Percentiles rank a stretch among this genome's conserved stretches.
These are phyloP conservation scores for Phytophthora colocasiae DNA, from an alignment of 352 stramenopile genomes.

Conservation along the genomic window DNA sequence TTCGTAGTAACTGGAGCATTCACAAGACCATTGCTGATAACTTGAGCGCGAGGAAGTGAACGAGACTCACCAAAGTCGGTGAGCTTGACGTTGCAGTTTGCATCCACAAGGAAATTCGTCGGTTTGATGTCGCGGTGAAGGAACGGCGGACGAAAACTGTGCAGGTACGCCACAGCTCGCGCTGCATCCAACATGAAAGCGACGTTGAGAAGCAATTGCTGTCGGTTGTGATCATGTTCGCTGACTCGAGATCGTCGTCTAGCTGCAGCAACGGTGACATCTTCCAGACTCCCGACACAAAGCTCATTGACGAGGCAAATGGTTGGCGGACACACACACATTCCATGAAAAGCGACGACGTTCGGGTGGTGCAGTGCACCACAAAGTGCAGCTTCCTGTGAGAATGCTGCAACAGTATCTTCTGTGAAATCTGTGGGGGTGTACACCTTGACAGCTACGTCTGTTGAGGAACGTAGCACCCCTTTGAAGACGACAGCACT, in stretches of 20 bases:
- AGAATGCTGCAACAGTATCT: conserved; percentile 62
- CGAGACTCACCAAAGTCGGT: conserved; percentile 81
- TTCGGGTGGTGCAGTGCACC: conserved; percentile 66
- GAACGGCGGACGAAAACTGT: conserved; percentile 78
- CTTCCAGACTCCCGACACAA: conserved; percentile 65
- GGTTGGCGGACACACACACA: conserved; percentile 69
- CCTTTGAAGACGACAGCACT: conserved; percentile 64
- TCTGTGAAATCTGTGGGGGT: conserved; percentile 68
- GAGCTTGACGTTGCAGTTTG: conserved; percentile 62
- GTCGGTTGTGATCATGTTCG: conserved; percentile 45
- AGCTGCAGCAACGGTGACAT: conserved; percentile 51
- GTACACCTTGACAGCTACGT: conserved; percentile 79
- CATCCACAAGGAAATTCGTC: conserved; percentile 76
- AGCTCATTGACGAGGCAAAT: conserved; percentile 79
- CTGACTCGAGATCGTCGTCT: conserved; percentile 32
- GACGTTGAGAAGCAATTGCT: conserved; percentile 68
- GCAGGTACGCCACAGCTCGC: conserved; percentile 72
- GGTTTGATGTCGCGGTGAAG: conserved; percentile 84
- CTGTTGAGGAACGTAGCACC: conserved; percentile 47
- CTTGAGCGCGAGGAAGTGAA: conserved; percentile 45
- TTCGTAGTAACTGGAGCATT: conserved; percentile 5
- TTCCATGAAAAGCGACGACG: conserved; percentile 68
- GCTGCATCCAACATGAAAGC: conserved; percentile 73
- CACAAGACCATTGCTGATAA: conserved; percentile 35
- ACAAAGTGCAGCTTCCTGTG: conserved; percentile 66